These are phyloP conservation scores for Cynara cardunculus DNA, from an alignment of 129 eudicot species.

Conservation along the genomic window DNA sequence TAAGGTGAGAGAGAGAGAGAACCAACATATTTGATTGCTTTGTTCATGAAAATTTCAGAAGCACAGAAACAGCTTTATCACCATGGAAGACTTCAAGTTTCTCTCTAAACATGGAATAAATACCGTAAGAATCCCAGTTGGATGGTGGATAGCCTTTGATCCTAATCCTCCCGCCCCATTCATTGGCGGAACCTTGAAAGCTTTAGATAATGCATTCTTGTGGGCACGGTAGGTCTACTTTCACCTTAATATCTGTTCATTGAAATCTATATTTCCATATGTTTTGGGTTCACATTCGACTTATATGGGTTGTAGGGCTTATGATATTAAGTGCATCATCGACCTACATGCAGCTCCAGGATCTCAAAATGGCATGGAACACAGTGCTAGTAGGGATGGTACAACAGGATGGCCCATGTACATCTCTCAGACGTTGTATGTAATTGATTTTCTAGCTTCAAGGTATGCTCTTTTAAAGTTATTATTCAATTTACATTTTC, in stretches of 20 bases:
- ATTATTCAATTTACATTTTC: background rate
- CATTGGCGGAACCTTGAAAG: slow-evolving; percentile 54
- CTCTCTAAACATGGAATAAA: slow-evolving; percentile 53
- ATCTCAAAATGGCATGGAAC: slow-evolving; percentile 83
- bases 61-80: slow-evolving; percentile 59
- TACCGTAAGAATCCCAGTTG: slow-evolving; percentile 77
- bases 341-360: slow-evolving; percentile 85
- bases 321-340: slow-evolving; percentile 59
- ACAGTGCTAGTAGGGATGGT: slow-evolving; percentile 77
- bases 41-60: slow-evolving; percentile 34
- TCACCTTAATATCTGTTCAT: background rate
- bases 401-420: slow-evolving; percentile 57
- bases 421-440: slow-evolving; percentile 49
- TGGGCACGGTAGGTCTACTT: slow-evolving; percentile 67
- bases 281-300: background rate
- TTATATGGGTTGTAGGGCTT: slow-evolving; percentile 32
- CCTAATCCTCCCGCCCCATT: slow-evolving; percentile 70
- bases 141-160: slow-evolving; percentile 87
- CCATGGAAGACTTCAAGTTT: slow-evolving; percentile 52
- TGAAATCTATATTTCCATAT: background rate
- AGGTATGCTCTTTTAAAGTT: slow-evolving; percentile 34
- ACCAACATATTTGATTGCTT: background rate
- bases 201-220: slow-evolving; percentile 67
- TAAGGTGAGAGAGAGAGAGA: background rate
- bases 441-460: slow-evolving; percentile 59